A percentile compares a stretch with the other conserved stretches of the same genome.
Evolutionary conservation across 2,329 filamentous ascomycete species (phyloP).

Genomic region (Onygena corvina): DNA sequence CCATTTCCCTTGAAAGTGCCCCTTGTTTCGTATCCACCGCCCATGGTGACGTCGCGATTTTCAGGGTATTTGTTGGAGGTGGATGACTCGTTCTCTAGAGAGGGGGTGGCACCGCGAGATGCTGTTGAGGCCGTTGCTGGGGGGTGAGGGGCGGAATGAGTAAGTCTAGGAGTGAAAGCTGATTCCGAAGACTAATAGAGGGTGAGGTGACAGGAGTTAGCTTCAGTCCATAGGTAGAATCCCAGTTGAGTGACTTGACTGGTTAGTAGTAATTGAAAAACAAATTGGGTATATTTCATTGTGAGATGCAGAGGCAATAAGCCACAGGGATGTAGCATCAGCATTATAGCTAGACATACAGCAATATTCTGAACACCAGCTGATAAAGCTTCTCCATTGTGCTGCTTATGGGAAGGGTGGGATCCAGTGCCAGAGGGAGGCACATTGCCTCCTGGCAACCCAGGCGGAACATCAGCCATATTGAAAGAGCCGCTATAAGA

Average conservation of each 20-base stretch:
- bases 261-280: background rate
- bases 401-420: background rate
- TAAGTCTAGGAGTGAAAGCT: background rate
- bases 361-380: conserved; percentile 11
- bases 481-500: background rate
- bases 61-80: conserved; percentile 5
- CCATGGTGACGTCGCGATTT: conserved; percentile 14
- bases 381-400: conserved; percentile 4
- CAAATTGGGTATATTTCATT: background rate
- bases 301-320: background rate
- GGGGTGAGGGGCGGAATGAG: background rate
- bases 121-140: conserved; percentile 2
- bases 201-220: background rate
- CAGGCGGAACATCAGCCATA: conserved; percentile 10
- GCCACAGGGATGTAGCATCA: background rate
- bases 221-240: background rate
- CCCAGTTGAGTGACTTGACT: no score
- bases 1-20: conserved; percentile 1
- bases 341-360: conserved; percentile 9
- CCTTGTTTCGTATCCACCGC: conserved; percentile 8
- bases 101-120: conserved; percentile 1
- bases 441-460: background rate
- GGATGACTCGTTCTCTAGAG: background rate
- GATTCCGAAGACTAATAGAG: background rate
- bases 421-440: conserved; percentile 2